Base-by-base conservation (phyloP, 2,329 filamentous ascomycete genomes). In the Penicillium sp. region DNA sequence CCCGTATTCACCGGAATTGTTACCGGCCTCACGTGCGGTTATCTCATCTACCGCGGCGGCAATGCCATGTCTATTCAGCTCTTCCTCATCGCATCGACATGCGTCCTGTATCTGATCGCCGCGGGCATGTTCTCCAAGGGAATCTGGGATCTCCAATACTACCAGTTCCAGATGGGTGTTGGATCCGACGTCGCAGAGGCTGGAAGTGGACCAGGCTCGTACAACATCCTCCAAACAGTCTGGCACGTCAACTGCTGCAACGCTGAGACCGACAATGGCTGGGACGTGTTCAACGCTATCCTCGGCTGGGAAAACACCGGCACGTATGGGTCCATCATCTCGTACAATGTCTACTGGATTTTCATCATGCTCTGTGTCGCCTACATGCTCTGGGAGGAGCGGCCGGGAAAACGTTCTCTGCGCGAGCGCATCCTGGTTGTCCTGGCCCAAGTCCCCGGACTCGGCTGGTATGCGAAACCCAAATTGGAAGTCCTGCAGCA, bases 231-330 rank as follows among this genome's bases (percentile, higher is more conserved):
- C 61, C 83, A 89, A 70, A 91, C 86, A 64, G 90, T 95, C 26
- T 94, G 91, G 91, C 91, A 94, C 71, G 86, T 94, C 58, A 93
- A 93, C 71, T 96, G 91, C 81, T 95, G 91, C 75, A 93, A 86
- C 70, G 89, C 92, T 0, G 79, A 87, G 56, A 77, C 89, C 46
- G 88, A 91, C 65, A 90, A 90, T 31, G 90, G 90, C 52, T 96
- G 92, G 92, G 91, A 91, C 59, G 88, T 96, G 67, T 92, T 96
- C 83, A 94, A 96, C 70, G 88, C 91, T 62, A 83, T 96, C 58
- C 83, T 96, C 11, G 92, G 93, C 62, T 97, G 93, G 93, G 86
- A 88, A 64, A 96, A 96, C 80, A 92, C 90, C 15, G 93, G 91
- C 5, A 96, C 92, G 2, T 93, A 94, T 70, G 92, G 92, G 56